These are phyloP conservation scores for Colletotrichum neosansevieriae DNA, from an alignment of 2,329 filamentous ascomycete species.

Conservation along the genomic window DNA sequence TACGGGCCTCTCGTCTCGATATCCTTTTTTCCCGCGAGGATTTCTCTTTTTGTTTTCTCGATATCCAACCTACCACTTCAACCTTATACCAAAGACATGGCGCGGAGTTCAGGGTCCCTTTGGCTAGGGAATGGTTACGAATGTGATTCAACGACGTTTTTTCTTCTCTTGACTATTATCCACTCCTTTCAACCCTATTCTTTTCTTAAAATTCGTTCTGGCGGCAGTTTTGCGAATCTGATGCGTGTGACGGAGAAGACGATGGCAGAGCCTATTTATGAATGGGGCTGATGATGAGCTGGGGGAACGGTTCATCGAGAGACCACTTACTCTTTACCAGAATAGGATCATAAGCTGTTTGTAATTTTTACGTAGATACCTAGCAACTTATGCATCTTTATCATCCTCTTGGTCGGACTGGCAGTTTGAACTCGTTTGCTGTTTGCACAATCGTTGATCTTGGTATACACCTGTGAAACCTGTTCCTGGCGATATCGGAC, in stretches of 20 bases:
- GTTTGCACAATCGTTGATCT: too few relatives aligned
- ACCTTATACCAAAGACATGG: conserved; percentile 42
- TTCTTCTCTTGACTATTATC: background rate
- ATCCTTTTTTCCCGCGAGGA: conserved; percentile 31
- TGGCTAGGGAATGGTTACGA: conserved; percentile 30
- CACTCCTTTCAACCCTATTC: background rate
- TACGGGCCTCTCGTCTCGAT: conserved; percentile 37
- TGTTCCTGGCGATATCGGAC: background rate
- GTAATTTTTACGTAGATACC: conserved; percentile 25
- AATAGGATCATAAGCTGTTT: background rate
- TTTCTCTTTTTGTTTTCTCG: background rate
- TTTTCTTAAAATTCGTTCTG: background rate
- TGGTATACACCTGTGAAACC: too few relatives aligned
- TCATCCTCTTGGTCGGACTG: too few relatives aligned
- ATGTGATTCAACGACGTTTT: conserved; percentile 27
- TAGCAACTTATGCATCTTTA: background rate
- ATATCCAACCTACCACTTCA: conserved; percentile 18
- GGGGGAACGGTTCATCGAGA: background rate
- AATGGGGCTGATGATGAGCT: background rate
- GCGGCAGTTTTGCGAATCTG: background rate
- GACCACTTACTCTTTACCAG: background rate
- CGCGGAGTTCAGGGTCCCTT: conserved; percentile 39
- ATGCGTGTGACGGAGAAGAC: background rate
- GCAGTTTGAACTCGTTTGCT: too few relatives aligned
- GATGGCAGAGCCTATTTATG: background rate